Evolutionary conservation across 2,329 filamentous ascomycete species (phyloP).

Genomic region (Niveomyces coronatus): DNA sequence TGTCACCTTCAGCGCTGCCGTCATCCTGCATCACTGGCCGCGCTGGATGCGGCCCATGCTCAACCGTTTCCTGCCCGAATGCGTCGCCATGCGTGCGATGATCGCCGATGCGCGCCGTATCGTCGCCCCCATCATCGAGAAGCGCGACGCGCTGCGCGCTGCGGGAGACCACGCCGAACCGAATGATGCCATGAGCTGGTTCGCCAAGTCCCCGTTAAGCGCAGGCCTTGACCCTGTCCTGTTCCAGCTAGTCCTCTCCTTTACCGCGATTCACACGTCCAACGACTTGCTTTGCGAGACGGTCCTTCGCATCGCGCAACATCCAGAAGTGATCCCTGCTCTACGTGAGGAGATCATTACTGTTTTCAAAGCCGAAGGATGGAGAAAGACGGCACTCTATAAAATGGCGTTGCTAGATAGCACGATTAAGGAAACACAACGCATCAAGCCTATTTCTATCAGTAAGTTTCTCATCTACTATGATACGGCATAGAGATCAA

Average conservation of each 20-base stretch:
- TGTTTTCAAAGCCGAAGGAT: slow-evolving; percentile 16
- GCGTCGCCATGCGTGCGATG: background rate
- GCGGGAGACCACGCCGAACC: background rate
- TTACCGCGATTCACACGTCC: slow-evolving; percentile 46
- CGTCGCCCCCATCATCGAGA: background rate
- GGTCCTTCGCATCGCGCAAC: slow-evolving; percentile 26
- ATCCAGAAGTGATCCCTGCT: slow-evolving; percentile 23
- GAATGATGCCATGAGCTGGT: slow-evolving; percentile 38
- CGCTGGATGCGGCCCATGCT: background rate
- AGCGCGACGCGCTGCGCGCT: background rate
- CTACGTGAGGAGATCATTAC: slow-evolving; percentile 32
- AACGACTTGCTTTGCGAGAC: slow-evolving; percentile 17
- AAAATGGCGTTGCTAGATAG: slow-evolving; percentile 37
- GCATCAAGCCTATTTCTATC: slow-evolving; percentile 29
- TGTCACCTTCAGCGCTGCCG: slow-evolving; percentile 20
- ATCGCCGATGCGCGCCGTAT: background rate
- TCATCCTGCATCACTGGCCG: slow-evolving; percentile 26
- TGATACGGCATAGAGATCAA: no score
- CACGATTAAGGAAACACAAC: slow-evolving; percentile 39
- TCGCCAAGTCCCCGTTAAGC: slow-evolving; percentile 32
- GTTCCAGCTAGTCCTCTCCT: slow-evolving; percentile 19
- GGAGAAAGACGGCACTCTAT: slow-evolving; percentile 33
- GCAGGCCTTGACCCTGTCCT: slow-evolving; percentile 9
- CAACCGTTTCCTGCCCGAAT: background rate
- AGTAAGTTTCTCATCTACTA: no score